A percentile compares a stretch with the other conserved stretches of the same genome.
These are phyloP conservation scores for Lagenaria siceraria DNA, from an alignment of 306 rosid genomes.

Conservation along the genomic window DNA sequence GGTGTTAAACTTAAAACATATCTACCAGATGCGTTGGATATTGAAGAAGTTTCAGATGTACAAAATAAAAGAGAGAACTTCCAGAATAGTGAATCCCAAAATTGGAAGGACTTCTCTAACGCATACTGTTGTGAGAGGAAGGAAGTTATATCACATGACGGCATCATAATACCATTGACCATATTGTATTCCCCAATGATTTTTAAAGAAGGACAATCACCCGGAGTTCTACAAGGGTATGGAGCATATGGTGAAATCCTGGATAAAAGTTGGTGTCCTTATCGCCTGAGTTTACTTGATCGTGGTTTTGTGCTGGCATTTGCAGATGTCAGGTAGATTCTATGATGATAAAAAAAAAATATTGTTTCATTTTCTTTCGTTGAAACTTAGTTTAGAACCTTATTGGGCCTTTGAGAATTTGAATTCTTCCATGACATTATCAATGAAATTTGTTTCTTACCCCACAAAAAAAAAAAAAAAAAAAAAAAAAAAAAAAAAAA, in stretches of 20 bases:
- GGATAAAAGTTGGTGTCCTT: slow-evolving; percentile 72
- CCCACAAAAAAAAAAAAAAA: no score
- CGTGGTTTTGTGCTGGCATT: slow-evolving; percentile 94
- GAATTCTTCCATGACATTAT: not conserved
- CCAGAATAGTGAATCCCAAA: slow-evolving; percentile 21
- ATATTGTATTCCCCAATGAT: slow-evolving; percentile 52
- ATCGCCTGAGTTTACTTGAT: slow-evolving; percentile 77
- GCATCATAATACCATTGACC: slow-evolving; percentile 60
- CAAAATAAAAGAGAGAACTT: slow-evolving; percentile 15
- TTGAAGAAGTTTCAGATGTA: slow-evolving; percentile 14
- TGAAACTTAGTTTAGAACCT: not conserved
- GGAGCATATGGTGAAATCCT: slow-evolving; percentile 89
- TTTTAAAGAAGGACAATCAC: slow-evolving; percentile 51
- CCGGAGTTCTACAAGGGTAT: slow-evolving; percentile 80
- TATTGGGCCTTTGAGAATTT: not conserved
- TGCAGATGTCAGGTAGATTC: slow-evolving; percentile 78
- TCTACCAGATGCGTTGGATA: slow-evolving; percentile 9
- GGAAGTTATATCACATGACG: slow-evolving; percentile 65
- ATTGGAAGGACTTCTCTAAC: slow-evolving; percentile 57
- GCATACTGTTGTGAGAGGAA: slow-evolving; percentile 49
- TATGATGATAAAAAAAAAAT: not conserved
- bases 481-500: no score
- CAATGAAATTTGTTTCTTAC: no score
- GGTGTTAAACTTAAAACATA: slow-evolving; percentile 15
- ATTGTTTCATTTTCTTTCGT: not conserved